Evolutionary conservation across 2,329 filamentous ascomycete genomes (phyloP).

Genomic region (Colletotrichum somersetense): DNA sequence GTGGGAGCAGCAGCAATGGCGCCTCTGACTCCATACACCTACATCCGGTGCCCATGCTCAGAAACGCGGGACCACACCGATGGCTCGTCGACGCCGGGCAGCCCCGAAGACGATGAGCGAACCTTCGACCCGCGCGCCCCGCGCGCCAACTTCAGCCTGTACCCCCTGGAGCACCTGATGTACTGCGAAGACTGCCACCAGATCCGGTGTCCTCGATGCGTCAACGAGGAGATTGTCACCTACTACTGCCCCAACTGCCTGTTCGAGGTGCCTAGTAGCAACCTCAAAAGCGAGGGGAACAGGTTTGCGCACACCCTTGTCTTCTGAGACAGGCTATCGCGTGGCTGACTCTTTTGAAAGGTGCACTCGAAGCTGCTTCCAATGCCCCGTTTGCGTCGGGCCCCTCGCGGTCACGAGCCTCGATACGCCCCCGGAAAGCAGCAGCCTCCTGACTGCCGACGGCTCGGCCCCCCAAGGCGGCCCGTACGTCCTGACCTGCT

Average conservation of each 20-base stretch:
- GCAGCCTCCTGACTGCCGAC: conserved; percentile 57
- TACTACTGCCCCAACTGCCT: conserved; percentile 96
- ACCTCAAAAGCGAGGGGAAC: conserved; percentile 92
- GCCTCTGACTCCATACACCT: conserved; percentile 71
- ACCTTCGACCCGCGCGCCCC: conserved; percentile 89
- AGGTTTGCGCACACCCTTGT: conserved; percentile 68
- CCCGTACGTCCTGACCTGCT: conserved; percentile 85
- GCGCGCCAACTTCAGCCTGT: conserved; percentile 91
- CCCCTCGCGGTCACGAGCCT: conserved; percentile 81
- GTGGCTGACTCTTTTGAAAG: conserved; percentile 57
- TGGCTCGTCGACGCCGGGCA: conserved; percentile 48
- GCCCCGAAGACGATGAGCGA: conserved; percentile 76
- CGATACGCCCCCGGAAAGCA: conserved; percentile 65
- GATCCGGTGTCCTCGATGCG: conserved; percentile 92
- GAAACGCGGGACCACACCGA: conserved; percentile 55
- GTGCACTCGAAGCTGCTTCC: conserved; percentile 94
- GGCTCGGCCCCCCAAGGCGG: conserved; percentile 53
- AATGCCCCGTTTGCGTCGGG: conserved; percentile 89
- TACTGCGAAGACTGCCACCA: conserved; percentile 99
- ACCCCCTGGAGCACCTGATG: conserved; percentile 91
- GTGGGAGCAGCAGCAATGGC: conserved; percentile 55
- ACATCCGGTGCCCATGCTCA: conserved; percentile 76
- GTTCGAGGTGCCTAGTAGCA: conserved; percentile 95
- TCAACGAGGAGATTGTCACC: conserved; percentile 91
- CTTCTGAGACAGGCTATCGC: background rate